These are phyloP conservation scores for Leccinum imitatum DNA, from an alignment of 768 basidiomycete genomes.

Conservation along the genomic window DNA sequence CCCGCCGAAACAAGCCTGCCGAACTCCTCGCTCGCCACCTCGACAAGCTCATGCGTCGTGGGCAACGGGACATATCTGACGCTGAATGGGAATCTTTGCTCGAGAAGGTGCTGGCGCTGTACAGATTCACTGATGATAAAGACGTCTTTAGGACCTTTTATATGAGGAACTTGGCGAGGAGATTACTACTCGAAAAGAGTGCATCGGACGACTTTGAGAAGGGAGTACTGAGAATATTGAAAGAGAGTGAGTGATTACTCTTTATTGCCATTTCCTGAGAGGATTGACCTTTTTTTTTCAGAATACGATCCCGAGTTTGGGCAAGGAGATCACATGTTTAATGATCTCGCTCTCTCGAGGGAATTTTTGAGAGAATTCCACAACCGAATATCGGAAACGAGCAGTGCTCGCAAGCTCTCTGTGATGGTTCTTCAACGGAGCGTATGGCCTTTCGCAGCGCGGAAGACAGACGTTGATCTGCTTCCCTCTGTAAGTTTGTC, in stretches of 20 bases:
- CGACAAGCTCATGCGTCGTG: constrained; percentile 83
- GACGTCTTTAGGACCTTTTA: constrained; percentile 95
- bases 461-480: constrained; percentile 50
- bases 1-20: constrained; percentile 78
- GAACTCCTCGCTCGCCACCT: constrained; percentile 93
- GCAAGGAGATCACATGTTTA: constrained; percentile 95
- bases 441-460: constrained; percentile 78
- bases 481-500: constrained; percentile 47
- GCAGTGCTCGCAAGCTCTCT: constrained; percentile 49
- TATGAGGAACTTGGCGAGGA: constrained; percentile 83
- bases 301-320: constrained; percentile 96
- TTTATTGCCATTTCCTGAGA: neutral
- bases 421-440: constrained; percentile 87
- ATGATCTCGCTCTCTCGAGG: constrained; percentile 74
- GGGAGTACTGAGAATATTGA: constrained; percentile 79
- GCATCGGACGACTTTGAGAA: constrained; percentile 88
- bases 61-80: constrained; percentile 70
- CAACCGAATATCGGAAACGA: constrained; percentile 39
- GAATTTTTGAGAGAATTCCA: constrained; percentile 72
- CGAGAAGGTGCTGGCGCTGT: constrained; percentile 68
- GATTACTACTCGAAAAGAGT: constrained; percentile 78
- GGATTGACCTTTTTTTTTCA: constrained; percentile 34
- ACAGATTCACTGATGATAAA: constrained; percentile 87
- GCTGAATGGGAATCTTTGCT: constrained; percentile 60
- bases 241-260: constrained; percentile 57